Evolutionary conservation across 1,284 basidiomycete genomes (phyloP).

Genomic region (Sporisorium graminicola): DNA sequence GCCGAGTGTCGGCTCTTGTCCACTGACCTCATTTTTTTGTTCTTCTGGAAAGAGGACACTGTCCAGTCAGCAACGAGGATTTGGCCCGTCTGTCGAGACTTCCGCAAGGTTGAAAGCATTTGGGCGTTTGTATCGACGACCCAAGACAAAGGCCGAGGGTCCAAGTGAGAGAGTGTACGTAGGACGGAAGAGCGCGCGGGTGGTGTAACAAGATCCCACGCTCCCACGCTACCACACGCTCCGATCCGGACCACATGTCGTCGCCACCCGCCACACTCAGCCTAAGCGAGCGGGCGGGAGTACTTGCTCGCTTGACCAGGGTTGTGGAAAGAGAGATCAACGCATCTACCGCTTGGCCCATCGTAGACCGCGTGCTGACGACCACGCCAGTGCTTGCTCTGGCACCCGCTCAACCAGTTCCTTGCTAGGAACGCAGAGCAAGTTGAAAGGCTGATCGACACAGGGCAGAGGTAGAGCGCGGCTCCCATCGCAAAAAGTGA

Average conservation of each 20-base stretch:
- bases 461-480: too few species aligned
- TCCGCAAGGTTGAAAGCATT: not conserved
- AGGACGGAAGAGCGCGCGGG: too few species aligned
- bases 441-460: too few species aligned
- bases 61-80: conserved; percentile 1
- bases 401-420: too few species aligned
- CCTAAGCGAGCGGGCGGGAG: not conserved
- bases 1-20: not conserved
- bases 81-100: not conserved
- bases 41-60: not conserved
- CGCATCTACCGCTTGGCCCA: too few species aligned
- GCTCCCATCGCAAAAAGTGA: too few species aligned
- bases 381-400: too few species aligned
- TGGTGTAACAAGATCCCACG: not conserved
- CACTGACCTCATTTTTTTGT: not conserved
- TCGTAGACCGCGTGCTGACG: too few species aligned
- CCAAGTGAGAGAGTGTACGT: too few species aligned
- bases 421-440: too few species aligned
- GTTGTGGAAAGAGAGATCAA: not conserved
- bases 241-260: not conserved
- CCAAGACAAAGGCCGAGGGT: not conserved
- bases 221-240: not conserved
- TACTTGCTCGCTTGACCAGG: conserved; percentile 1
- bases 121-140: too few species aligned
- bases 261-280: not conserved